A percentile compares a stretch with the other conserved stretches of the same genome.
Conservation (phyloP, 495 filamentous ascomycete genomes). For the Hypoxylon subgilvum region DNA sequence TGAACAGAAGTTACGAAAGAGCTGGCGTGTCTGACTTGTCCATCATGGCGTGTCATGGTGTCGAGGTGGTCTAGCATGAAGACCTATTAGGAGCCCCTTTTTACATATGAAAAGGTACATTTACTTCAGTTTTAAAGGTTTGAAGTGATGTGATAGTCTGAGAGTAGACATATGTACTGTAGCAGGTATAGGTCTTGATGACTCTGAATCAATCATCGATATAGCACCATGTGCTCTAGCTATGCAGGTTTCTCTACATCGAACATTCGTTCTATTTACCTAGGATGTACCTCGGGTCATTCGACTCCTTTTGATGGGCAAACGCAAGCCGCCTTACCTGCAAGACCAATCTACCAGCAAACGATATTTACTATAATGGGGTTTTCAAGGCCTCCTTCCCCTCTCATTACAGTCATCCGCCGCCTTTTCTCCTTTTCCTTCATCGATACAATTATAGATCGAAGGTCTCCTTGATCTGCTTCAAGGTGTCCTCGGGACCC, state of each 20-base stretch:
- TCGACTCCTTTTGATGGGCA: constrained; percentile 1
- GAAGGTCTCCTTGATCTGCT: constrained; percentile 78
- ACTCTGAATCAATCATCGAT: constrained; percentile 9
- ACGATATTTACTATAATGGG: no score
- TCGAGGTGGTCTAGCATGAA: no score
- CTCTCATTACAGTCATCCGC: no score
- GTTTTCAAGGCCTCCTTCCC: no score
- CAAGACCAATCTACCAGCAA: no score
- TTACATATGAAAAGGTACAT: no score
- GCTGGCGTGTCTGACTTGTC: neutral
- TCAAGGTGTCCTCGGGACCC: constrained; percentile 80
- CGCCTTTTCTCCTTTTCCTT: neutral
- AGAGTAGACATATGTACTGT: neutral
- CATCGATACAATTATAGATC: constrained; percentile 54
- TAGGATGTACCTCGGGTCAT: no score
- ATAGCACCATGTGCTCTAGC: neutral
- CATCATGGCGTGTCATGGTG: no score
- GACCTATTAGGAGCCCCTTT: no score
- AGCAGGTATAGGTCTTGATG: neutral
- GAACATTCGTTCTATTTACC: neutral
- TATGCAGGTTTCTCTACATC: neutral
- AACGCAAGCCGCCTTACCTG: neutral
- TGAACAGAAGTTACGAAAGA: constrained; percentile 20
- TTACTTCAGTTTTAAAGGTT: no score
- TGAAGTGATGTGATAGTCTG: no score